phyloP scores from a whole-genome alignment of 805 yeast species.

The Metschnikowia corniflorae region DNA sequence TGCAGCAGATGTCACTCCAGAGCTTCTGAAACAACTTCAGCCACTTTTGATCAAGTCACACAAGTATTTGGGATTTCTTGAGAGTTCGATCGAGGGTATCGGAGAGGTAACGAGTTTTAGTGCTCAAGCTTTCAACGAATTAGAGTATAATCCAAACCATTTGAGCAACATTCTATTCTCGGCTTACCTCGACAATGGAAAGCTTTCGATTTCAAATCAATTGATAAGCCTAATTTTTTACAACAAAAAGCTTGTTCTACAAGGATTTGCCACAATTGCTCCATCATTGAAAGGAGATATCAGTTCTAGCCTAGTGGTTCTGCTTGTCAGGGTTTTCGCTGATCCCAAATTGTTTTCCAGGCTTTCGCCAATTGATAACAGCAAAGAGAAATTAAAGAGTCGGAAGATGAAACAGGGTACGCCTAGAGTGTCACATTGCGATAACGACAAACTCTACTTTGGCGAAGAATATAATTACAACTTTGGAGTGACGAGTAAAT shows the following conservation, averaged over 20 bases:
- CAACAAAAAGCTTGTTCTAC: constrained; percentile 35
- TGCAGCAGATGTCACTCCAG: constrained; percentile 38
- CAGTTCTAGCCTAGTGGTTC: constrained; percentile 40
- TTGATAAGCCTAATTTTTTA: constrained; percentile 34
- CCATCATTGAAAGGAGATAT: constrained; percentile 34
- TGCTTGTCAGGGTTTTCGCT: constrained; percentile 35
- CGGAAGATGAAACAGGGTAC: constrained; percentile 14
- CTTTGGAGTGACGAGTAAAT: constrained; percentile 54
- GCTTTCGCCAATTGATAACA: constrained; percentile 6
- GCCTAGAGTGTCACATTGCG: constrained; percentile 22
- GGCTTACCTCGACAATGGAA: constrained; percentile 18
- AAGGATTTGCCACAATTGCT: constrained; percentile 33
- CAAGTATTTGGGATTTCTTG: constrained; percentile 39
- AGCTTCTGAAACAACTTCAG: constrained; percentile 38
- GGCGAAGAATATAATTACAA: constrained; percentile 48
- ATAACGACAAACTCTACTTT: constrained; percentile 28
- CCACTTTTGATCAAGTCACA: constrained; percentile 39
- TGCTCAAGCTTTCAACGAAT: constrained; percentile 26
- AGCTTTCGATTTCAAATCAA: constrained; percentile 24
- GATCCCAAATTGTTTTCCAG: constrained; percentile 33
- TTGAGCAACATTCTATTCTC: constrained; percentile 29
- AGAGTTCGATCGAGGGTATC: constrained; percentile 31
- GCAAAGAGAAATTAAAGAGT: constrained; percentile 20
- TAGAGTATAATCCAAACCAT: constrained; percentile 27
- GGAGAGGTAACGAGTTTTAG: constrained; percentile 34